Evolutionary conservation across 345 rosid genomes (phyloP), one percentile per base, ranked within the genome.

Genomic region (Noccaea bulbosa): DNA sequence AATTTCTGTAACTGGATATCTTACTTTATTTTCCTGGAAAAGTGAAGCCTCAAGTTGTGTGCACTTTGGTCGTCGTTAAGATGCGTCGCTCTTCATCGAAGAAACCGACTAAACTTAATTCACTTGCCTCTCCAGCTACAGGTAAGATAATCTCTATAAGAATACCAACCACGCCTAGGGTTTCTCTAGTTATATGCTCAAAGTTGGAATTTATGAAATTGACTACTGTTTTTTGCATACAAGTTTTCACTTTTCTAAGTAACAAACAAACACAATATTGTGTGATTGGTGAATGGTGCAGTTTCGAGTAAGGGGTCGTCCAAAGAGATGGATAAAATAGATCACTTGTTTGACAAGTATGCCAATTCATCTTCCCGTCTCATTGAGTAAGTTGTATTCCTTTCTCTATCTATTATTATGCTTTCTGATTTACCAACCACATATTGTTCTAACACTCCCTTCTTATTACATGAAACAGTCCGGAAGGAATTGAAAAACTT

Each of bases 401-500:
- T 1, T 27, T 2, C 30, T 27, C 30, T 27, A 4, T 27, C 30
- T 27, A 4, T 27, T 27, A 27, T 4, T 27, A 0, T 27, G 30
- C 30, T 27, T 27, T 27, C 30, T 27, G 30, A 27, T 27, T 27
- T 27, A 27, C 30, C 30, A 27, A 27, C 30, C 30, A 27, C 30
- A 27, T 27, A 1, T 27, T 27, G 30, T 27, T 27, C 37, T 14
- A 50, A 49, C n/a, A 11, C 41, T 62, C 90, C 90, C 88, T 38
- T 35, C 16, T 27, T 55, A 17, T 37, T 30, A 12, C 17, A 58
- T 79, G 37, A 68, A 49, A 78, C 96, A 94, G 99, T 67, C 99
- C 99, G 30, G 99, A 91, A 83, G 96, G 96, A 71, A 94, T 94
- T 47, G 99, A 91, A 77, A 48, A 74, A 78, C 84, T 94, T 24